A percentile compares a stretch with the other conserved stretches of the same genome.
phyloP scores from a whole-genome alignment of 495 filamentous ascomycete species.

The Darksidea phi region DNA sequence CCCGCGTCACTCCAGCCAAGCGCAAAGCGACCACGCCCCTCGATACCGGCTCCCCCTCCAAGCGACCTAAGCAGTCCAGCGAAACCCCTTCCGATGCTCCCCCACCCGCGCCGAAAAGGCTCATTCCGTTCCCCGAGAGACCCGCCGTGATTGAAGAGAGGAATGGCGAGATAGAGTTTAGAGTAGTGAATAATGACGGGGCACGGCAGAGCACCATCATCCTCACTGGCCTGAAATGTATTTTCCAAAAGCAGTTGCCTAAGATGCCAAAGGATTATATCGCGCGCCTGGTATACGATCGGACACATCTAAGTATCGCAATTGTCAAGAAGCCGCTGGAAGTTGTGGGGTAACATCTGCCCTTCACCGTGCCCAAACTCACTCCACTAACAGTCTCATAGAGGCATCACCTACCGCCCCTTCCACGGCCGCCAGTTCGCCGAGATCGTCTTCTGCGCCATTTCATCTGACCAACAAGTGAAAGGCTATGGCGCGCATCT shows the following conservation, averaged over 20 bases:
- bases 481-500: slow-evolving; percentile 97
- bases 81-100: slow-evolving; percentile 52
- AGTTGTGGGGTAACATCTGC: slow-evolving; percentile 62
- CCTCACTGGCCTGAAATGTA: slow-evolving; percentile 92
- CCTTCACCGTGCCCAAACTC: background rate
- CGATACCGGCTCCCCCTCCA: slow-evolving; percentile 60
- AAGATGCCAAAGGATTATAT: slow-evolving; percentile 99
- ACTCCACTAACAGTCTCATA: slow-evolving; percentile 28
- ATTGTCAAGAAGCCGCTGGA: slow-evolving; percentile 96
- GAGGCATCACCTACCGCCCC: slow-evolving; percentile 94
- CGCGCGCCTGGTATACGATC: slow-evolving; percentile 92
- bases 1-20: slow-evolving; percentile 49
- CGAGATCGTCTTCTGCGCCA: slow-evolving; percentile 98
- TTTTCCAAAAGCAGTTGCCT: slow-evolving; percentile 96
- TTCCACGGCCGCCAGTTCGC: slow-evolving; percentile 92
- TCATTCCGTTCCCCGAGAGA: slow-evolving; percentile 84
- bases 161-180: slow-evolving; percentile 93
- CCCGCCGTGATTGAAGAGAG: slow-evolving; percentile 92
- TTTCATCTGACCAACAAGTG: slow-evolving; percentile 96
- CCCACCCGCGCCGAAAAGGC: slow-evolving; percentile 46
- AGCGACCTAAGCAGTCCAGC: slow-evolving; percentile 57
- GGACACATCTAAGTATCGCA: slow-evolving; percentile 92
- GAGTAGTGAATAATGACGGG: slow-evolving; percentile 96
- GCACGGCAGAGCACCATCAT: slow-evolving; percentile 86
- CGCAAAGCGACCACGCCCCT: slow-evolving; percentile 76